Evolutionary conservation across 805 yeast species (phyloP), one percentile per base, ranked within the genome.

Genomic region (Candida coquimbonensis): DNA sequence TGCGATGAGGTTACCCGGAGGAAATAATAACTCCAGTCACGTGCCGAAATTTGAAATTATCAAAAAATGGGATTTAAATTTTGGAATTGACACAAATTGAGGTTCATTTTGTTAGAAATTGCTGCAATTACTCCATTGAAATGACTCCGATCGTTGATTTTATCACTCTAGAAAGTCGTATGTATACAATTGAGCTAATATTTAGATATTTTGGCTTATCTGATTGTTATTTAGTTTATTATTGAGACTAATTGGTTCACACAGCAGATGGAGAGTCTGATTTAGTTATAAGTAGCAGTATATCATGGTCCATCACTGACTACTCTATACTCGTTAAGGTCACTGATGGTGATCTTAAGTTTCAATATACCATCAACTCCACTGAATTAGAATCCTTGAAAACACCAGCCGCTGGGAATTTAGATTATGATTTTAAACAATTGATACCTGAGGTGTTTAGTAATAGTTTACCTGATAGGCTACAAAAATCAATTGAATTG

Each of bases 1-100:
- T 40, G 42, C 47, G 50, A 48, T 48, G 51, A 48, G 51, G 21
- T 45, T 48, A 48, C 51, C 51, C 51, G 49, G 49, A n/a, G 7
- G 1, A 7, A 40, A 5, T 17, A 2, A 4, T 27, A 4, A 9
- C 3, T 17, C 3, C 21, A 26, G 24, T 45, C 45, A 42, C 39
- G 36, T 42, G 37, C 21, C 19, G 17, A 7, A 36, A 21, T 36
- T 36, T 36, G 19, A 17, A 17, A 17, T 17, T 17, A 17, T 17
- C 19, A 17, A 17, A 17, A 17, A 17, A 17, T 17, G 24, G 5
- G 26, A 36, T 34, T 17, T 16, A 17, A 17, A 14, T 3, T 9
- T 19, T 9, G 9, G 4, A 17, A 9, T 35, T 35, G 24, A 35
- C 13, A 35, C 17, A 17, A 19, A 17, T 35, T 35, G 17, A 37